These are phyloP conservation scores for Pholiota microspora DNA, from an alignment of 768 basidiomycete genomes.

Conservation along the genomic window DNA sequence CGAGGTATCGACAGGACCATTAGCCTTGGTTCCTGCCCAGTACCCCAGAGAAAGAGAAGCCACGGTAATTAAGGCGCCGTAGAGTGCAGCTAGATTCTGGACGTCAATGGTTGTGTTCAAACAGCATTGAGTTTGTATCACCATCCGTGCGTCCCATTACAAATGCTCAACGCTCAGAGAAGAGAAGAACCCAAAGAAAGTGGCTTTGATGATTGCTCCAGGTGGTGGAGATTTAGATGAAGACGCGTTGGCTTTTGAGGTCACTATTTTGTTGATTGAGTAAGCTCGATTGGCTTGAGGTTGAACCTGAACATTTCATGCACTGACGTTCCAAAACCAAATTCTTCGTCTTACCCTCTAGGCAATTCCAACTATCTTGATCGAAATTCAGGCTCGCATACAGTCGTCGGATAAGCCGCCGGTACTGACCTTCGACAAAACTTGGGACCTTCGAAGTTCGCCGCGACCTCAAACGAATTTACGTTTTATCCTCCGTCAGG, in stretches of 20 bases:
- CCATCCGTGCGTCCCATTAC: slow-evolving; percentile 19
- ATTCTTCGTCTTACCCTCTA: too few species aligned
- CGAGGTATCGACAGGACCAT: slow-evolving; percentile 11
- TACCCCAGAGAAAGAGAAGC: slow-evolving; percentile 41
- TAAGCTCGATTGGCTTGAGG: too few species aligned
- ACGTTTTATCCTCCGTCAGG: not conserved
- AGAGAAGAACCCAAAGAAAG: not conserved
- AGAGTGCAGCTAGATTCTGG: slow-evolving; percentile 20
- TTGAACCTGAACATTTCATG: too few species aligned
- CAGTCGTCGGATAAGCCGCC: not conserved
- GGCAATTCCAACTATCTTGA: not conserved
- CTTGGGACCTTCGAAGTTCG: not conserved
- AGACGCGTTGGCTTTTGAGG: too few species aligned
- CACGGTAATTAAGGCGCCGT: slow-evolving; percentile 25
- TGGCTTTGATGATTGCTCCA: too few species aligned
- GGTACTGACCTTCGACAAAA: not conserved
- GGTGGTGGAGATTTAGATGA: too few species aligned
- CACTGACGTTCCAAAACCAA: too few species aligned
- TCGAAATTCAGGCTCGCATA: too few species aligned
- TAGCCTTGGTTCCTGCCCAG: slow-evolving; percentile 32
- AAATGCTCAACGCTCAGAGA: not conserved
- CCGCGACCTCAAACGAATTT: not conserved
- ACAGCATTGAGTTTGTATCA: slow-evolving; percentile 4
- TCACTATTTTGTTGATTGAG: too few species aligned
- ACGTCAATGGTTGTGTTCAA: not conserved